A percentile compares a stretch with the other conserved stretches of the same genome.
phyloP scores from a whole-genome alignment of 176 grass and related monocot species.

The Oryza glumipatula region DNA sequence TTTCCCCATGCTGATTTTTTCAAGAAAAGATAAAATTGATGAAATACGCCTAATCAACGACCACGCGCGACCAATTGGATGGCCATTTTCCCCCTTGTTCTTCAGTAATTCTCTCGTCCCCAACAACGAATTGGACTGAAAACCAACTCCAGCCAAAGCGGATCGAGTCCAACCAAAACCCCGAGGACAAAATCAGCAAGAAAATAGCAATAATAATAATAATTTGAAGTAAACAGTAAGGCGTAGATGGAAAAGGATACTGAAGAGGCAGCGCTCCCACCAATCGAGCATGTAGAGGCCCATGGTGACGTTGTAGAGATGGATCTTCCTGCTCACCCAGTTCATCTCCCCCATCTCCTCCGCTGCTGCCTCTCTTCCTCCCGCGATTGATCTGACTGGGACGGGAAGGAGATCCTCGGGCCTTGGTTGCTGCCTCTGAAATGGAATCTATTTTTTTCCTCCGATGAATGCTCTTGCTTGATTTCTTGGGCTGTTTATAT shows the following conservation, averaged over 20 bases:
- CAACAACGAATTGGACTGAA: not conserved
- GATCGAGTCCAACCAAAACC: not conserved
- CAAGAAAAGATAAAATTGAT: too few species aligned
- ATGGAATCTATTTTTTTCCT: not conserved
- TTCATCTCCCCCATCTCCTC: constrained; percentile 46
- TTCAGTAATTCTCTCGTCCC: not conserved
- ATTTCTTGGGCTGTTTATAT: not conserved
- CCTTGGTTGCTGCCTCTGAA: not conserved
- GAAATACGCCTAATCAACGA: too few species aligned
- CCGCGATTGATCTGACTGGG: not conserved
- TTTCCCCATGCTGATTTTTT: too few species aligned
- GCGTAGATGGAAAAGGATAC: constrained; percentile 40
- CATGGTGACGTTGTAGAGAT: constrained; percentile 69
- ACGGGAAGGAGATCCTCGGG: not conserved
- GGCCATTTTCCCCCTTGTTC: too few species aligned
- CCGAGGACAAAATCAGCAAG: not conserved
- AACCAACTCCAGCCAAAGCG: not conserved
- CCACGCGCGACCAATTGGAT: too few species aligned
- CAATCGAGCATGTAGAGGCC: constrained; percentile 70
- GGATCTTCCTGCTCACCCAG: constrained; percentile 58
- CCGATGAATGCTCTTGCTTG: not conserved
- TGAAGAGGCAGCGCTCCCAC: constrained; percentile 69
- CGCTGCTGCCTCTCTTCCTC: not conserved
- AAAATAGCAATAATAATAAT: not conserved
- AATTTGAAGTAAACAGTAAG: not conserved